Evolutionary conservation across 192 early-diverging fungal genomes (phyloP), one percentile per base, ranked within the genome.

Genomic region (Haplosporangium gracile): DNA sequence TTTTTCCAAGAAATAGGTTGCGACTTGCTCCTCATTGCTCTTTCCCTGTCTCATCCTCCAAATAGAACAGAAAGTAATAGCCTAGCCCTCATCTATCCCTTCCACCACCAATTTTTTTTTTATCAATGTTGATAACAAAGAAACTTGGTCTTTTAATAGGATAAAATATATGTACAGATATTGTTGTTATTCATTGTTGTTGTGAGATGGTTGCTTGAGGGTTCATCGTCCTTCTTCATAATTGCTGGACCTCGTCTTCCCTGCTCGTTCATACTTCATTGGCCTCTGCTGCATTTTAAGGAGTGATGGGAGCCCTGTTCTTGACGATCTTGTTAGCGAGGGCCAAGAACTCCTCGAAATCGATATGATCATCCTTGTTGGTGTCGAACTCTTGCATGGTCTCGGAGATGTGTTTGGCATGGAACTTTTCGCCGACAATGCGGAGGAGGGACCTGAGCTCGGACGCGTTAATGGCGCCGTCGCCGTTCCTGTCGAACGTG

Each of bases 321-420:
- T 75, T 77, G 72, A 72, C 72, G 26, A 79, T 26, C 63, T 73
- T 79, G 53, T 26, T 68, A 18, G 45, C 77, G 29, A 85, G 29
- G 8, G 32, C 42, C 20, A 85, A 22, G 47, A 85, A 85, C 78
- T 85, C 82, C 0, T 79, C 43, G 53, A 85, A 85, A 68, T 85
- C 84, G 24, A 86, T 86, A 15, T 77, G 71, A 26, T 78, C 16
- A 55, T 86, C 79, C 20, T 77, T 72, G 75, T 86, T 81, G 75
- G 79, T 77, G 51, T 86, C 84, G 57, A 75, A 86, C 79, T 78
- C 60, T 11, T 71, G 6, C 57, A 86, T 63, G 6, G 51, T 49
- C 1, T 74, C 43, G 8, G 43, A 49, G 16, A 86, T 70, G 34
- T 69, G 22, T 42, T 55, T 40, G 13, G 42, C 32, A 40, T 76